phyloP scores from a whole-genome alignment of 192 early-diverging fungal genomes.

The Ramicandelaber brevisporus region DNA sequence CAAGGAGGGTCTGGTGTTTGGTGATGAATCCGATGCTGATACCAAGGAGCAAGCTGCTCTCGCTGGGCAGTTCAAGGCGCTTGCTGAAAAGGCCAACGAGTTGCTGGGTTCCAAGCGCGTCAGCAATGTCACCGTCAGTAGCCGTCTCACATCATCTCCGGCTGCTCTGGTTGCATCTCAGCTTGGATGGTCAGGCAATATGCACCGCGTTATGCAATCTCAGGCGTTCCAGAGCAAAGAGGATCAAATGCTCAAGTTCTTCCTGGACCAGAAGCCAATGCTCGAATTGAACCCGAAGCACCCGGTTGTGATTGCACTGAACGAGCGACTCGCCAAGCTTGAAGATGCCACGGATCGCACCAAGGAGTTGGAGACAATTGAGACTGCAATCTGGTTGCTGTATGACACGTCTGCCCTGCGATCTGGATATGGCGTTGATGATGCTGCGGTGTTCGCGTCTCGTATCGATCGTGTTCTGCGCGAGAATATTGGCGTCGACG shows the following conservation, averaged over 20 bases:
- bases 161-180: constrained; percentile 37
- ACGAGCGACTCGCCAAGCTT: constrained; percentile 18
- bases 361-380: constrained; percentile 8
- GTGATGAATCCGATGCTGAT: constrained; percentile 21
- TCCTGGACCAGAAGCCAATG: constrained; percentile 28
- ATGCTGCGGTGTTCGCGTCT: constrained; percentile 15
- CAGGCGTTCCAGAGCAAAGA: constrained; percentile 26
- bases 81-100: constrained; percentile 25
- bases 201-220: constrained; percentile 29
- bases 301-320: constrained; percentile 24
- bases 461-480: constrained; percentile 5
- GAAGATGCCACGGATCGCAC: constrained; percentile 18
- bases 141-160: constrained; percentile 50
- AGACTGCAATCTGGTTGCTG: constrained; percentile 18
- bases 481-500: constrained; percentile 4
- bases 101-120: constrained; percentile 23
- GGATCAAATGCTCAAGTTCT: constrained; percentile 16
- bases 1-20: constrained; percentile 36
- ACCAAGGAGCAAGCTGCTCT: constrained; percentile 10
- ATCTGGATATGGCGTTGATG: constrained; percentile 29
- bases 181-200: constrained; percentile 34
- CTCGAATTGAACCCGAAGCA: constrained; percentile 43
- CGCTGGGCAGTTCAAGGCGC: constrained; percentile 15
- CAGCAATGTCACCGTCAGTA: constrained; percentile 32
- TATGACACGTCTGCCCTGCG: constrained; percentile 37